phyloP scores from a whole-genome alignment of 345 rosid genomes.

The Citrus hindsii region DNA sequence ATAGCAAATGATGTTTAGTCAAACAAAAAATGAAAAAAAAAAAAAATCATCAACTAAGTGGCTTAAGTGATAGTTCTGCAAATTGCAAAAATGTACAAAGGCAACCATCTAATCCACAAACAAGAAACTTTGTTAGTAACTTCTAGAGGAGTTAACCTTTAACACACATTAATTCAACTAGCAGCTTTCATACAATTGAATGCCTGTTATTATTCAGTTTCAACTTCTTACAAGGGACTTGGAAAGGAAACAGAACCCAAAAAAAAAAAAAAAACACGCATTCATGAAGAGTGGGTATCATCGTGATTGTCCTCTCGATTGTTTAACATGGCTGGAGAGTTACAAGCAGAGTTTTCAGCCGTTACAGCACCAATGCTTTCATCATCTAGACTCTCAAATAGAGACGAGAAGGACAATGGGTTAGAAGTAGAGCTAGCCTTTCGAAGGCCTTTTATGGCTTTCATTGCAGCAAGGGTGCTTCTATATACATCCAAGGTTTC shows the following conservation, averaged over 20 bases:
- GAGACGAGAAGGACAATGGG: conserved; percentile 68
- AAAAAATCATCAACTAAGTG: not conserved
- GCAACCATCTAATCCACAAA: not conserved
- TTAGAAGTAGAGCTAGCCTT: conserved; percentile 87
- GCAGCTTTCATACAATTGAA: not conserved
- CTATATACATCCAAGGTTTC: conserved; percentile 69
- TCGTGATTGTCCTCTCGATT: conserved; percentile 42
- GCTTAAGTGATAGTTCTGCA: not conserved
- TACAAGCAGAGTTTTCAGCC: conserved; percentile 60
- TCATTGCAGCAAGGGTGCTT: conserved; percentile 94
- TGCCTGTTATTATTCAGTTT: conserved; percentile 11
- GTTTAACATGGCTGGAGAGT: conserved; percentile 35
- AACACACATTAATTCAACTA: not conserved
- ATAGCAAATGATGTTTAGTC: not conserved
- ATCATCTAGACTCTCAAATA: conserved; percentile 53
- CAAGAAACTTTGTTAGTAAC: not conserved
- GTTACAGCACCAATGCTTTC: conserved; percentile 61
- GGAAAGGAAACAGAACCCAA: not conserved
- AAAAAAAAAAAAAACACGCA: not conserved
- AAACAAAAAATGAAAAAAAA: not conserved
- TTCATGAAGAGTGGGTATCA: conserved; percentile 41
- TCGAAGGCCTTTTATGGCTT: conserved; percentile 77
- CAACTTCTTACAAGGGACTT: not conserved
- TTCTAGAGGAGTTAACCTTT: not conserved
- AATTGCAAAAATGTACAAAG: not conserved